Evolutionary conservation across 164 flowering plant genomes (phyloP).

Genomic region (Piper betle): DNA sequence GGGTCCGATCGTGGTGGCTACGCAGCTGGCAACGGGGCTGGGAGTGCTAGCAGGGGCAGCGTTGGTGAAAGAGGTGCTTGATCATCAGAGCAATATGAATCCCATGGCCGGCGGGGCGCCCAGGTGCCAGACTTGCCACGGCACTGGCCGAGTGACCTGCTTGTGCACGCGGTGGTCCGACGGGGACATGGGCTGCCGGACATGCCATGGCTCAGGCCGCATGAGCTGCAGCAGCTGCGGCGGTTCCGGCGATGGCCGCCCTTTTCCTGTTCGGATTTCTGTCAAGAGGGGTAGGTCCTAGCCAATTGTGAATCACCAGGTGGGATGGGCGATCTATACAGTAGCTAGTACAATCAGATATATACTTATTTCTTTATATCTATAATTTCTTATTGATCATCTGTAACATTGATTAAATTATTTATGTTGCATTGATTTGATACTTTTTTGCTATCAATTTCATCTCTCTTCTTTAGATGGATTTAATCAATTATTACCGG

Average conservation of each 20-base stretch:
- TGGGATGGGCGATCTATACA: neutral
- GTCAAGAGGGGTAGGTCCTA: slow-evolving; percentile 29
- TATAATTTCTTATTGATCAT: too few relatives aligned
- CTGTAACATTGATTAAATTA: too few relatives aligned
- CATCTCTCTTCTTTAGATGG: too few relatives aligned
- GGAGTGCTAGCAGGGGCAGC: too few relatives aligned
- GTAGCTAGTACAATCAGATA: too few relatives aligned
- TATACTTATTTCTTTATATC: too few relatives aligned
- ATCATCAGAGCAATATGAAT: slow-evolving; percentile 8
- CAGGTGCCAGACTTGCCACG: slow-evolving; percentile 74
- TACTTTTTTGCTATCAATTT: too few relatives aligned
- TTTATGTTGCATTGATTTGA: too few relatives aligned
- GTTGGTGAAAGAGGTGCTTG: too few relatives aligned
- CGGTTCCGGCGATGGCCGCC: slow-evolving; percentile 88
- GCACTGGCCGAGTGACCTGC: slow-evolving; percentile 71
- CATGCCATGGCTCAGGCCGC: slow-evolving; percentile 84
- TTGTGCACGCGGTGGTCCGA: slow-evolving; percentile 87
- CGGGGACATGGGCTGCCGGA: slow-evolving; percentile 79
- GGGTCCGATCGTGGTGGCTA: too few relatives aligned
- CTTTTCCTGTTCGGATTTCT: slow-evolving; percentile 60
- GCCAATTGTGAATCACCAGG: neutral
- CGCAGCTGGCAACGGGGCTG: too few relatives aligned
- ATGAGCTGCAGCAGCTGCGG: slow-evolving; percentile 82
- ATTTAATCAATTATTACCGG: too few relatives aligned
- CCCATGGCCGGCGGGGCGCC: slow-evolving; percentile 66